Evolutionary conservation across 331 rosid genomes (phyloP), one percentile per base, ranked within the genome.

Genomic region (Stylosanthes scabra): DNA sequence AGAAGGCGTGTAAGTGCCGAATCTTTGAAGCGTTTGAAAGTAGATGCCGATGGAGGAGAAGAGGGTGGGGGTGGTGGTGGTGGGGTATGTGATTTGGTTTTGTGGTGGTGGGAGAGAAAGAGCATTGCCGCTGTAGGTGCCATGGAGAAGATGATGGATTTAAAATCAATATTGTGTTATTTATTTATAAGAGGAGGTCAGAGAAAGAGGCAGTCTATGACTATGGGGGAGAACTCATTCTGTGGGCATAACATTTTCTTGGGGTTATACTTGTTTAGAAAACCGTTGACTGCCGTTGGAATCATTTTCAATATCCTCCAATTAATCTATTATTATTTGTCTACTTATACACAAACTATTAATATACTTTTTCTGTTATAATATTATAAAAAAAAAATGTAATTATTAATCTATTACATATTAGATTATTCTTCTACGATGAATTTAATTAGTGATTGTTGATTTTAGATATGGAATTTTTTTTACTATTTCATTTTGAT

Each of bases 71-170:
- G n/a, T n/a, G 60, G 16, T 6, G 71, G 62, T 37, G 85, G 69
- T 50, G 72, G 64, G n/a, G 59, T 42, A 16, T 59, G 83, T 27
- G 79, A 51, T 68, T 68, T 76, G 55, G 51, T 49, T 1, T 28
- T 72, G n/a, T n/a, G n/a, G 58, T 70, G 86, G 58, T 70, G 88
- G 10, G 81, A 63, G 50, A 89, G 82, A 2, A 81, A 52, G 16
- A 86, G 88, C 94, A 89, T 89, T 41, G 94, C 88, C 25, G 91
- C 94, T 28, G 94, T 89, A 27, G 91, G 94, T 39, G 94, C 85
- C 94, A 89, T 89, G 25, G 20, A 59, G 4, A 52, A n/a, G 54
- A 72, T 12, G 68, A n/a, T n/a, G 70, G 69, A 70, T 64, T n/a
- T 69, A 9, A 15, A 13, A 3, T 7, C 12, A 1, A 20, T 2